Evolutionary conservation across 306 rosid species (phyloP).

Genomic region (Acacia confusa): DNA sequence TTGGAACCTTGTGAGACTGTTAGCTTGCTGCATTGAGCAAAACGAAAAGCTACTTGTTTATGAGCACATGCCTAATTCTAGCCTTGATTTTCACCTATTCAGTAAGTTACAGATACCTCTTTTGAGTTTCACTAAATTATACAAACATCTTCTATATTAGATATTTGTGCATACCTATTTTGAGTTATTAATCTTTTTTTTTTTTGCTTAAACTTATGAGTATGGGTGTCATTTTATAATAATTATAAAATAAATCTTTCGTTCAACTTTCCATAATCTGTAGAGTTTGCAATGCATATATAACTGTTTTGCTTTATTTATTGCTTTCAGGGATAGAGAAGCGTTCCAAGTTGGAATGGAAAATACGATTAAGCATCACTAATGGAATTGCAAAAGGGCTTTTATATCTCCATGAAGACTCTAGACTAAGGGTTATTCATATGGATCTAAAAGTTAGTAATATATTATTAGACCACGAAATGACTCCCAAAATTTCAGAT

Average conservation of each 20-base stretch:
- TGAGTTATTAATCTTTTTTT: not conserved
- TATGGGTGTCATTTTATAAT: not conserved
- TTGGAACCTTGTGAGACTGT: constrained; percentile 63
- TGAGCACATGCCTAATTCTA: constrained; percentile 68
- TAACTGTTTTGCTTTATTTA: constrained; percentile 4
- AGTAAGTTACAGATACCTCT: constrained; percentile 30
- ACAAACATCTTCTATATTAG: not conserved
- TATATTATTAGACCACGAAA: constrained; percentile 46
- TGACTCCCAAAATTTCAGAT: constrained; percentile 59
- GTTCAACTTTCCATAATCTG: not conserved
- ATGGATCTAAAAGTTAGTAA: constrained; percentile 63
- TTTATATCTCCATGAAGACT: constrained; percentile 63
- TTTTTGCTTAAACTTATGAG: not conserved
- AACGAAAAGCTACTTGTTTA: constrained; percentile 67
- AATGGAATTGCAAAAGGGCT: constrained; percentile 58
- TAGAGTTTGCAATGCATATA: not conserved
- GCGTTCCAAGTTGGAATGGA: constrained; percentile 45
- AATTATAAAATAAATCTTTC: not conserved
- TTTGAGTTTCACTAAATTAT: not conserved
- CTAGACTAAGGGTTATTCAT: constrained; percentile 52
- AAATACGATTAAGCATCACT: constrained; percentile 36
- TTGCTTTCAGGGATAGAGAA: constrained; percentile 34
- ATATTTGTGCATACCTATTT: not conserved
- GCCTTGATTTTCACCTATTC: constrained; percentile 60
- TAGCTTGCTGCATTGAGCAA: constrained; percentile 60